Evolutionary conservation across 179 eudicot species (phyloP).

Genomic region (Heliamphora pulchella): DNA sequence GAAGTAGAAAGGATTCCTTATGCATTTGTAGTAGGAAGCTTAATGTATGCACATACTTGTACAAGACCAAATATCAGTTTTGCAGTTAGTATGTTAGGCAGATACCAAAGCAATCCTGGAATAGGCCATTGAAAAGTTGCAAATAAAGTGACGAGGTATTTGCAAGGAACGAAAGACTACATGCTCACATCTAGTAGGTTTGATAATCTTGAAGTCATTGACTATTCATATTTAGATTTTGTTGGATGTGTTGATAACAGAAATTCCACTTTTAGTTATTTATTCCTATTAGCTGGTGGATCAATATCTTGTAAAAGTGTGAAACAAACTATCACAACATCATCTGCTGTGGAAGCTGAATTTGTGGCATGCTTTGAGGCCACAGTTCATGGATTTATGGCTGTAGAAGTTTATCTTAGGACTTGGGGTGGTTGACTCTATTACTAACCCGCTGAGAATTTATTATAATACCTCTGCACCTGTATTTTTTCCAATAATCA

Average conservation of each 20-base stretch:
- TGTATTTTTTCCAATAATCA: background rate
- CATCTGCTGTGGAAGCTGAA: background rate
- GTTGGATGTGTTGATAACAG: no score
- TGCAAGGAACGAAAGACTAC: no score
- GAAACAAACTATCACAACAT: background rate
- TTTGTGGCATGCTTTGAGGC: background rate
- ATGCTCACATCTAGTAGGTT: background rate
- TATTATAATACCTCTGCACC: background rate
- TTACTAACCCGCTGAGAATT: background rate
- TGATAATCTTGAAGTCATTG: background rate
- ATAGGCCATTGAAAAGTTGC: no score
- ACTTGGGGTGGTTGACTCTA: background rate
- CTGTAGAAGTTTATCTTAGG: background rate
- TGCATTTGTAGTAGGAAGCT: no score
- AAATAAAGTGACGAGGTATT: no score
- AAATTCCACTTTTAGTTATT: no score
- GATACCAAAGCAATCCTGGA: no score
- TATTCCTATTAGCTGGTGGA: background rate
- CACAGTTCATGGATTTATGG: background rate
- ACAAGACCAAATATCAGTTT: no score
- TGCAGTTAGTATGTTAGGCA: no score
- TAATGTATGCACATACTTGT: no score
- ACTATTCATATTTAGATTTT: no score
- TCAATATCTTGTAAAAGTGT: background rate
- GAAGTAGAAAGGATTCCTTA: no score